Evolutionary conservation across 2,329 filamentous ascomycete species (phyloP).

Genomic region (Aspergillus ustus): DNA sequence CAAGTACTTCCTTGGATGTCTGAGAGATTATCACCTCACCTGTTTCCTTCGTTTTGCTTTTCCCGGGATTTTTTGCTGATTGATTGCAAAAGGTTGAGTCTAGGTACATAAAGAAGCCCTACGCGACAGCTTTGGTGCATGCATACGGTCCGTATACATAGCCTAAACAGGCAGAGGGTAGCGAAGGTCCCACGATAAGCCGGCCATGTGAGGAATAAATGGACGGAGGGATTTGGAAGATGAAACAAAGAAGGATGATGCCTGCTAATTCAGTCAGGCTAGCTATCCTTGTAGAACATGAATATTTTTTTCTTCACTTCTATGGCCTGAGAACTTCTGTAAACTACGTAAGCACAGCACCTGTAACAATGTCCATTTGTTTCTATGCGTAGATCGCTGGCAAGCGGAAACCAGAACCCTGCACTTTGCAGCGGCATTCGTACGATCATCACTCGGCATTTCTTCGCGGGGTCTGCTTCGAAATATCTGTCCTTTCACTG

Average conservation of each 20-base stretch:
- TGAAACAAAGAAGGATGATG: background rate
- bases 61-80: constrained; percentile 11
- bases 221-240: background rate
- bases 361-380: background rate
- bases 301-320: background rate
- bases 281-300: background rate
- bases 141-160: background rate
- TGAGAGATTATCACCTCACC: constrained; percentile 27
- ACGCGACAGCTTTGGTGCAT: background rate
- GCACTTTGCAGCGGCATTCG: background rate
- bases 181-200: background rate
- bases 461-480: background rate
- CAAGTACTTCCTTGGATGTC: constrained; percentile 47
- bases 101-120: background rate
- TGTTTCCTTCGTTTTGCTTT: constrained; percentile 10
- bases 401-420: background rate
- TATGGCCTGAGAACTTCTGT: background rate
- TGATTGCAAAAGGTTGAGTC: background rate
- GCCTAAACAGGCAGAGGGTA: background rate
- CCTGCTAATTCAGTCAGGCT: background rate
- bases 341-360: background rate
- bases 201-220: background rate
- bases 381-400: background rate
- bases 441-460: background rate
- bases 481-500: constrained; percentile 15